A percentile compares a stretch with the other conserved stretches of the same genome.
These are phyloP conservation scores for Vinca minor DNA, from an alignment of 257 asterid species.

Conservation along the genomic window DNA sequence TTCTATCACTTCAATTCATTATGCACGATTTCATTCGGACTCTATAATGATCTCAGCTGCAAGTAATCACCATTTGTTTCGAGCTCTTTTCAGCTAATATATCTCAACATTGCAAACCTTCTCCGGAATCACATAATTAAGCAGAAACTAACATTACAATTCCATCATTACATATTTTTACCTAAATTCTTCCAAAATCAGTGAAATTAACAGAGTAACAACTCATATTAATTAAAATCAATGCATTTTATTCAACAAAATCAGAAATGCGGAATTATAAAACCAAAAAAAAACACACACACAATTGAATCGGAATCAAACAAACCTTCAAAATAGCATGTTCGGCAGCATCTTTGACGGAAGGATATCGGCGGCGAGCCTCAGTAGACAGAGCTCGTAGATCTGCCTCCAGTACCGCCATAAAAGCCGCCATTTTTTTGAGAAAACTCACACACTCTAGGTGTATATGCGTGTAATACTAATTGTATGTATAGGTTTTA, in stretches of 20 bases:
- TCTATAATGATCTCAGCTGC: no score
- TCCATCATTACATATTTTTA: background rate
- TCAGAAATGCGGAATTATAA: background rate
- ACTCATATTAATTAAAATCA: no score
- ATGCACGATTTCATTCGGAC: no score
- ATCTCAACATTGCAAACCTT: no score
- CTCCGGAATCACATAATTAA: no score
- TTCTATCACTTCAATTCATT: background rate
- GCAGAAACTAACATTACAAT: no score
- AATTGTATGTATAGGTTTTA: no score
- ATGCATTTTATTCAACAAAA: background rate
- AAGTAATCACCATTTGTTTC: no score
- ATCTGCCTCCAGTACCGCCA: slow-evolving; percentile 94
- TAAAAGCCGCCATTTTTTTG: slow-evolving; percentile 58
- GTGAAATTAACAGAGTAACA: no score
- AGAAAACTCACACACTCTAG: background rate
- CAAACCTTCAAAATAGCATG: slow-evolving; percentile 85
- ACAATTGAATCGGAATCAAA: background rate
- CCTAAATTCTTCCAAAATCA: background rate
- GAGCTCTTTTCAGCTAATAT: no score
- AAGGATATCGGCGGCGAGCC: slow-evolving; percentile 97
- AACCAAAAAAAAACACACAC: no score
- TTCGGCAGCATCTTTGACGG: slow-evolving; percentile 97
- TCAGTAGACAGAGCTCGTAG: slow-evolving; percentile 93
- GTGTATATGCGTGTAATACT: background rate